These are phyloP conservation scores for Plantago coronopus DNA, from an alignment of 305 asterid genomes.

Conservation along the genomic window DNA sequence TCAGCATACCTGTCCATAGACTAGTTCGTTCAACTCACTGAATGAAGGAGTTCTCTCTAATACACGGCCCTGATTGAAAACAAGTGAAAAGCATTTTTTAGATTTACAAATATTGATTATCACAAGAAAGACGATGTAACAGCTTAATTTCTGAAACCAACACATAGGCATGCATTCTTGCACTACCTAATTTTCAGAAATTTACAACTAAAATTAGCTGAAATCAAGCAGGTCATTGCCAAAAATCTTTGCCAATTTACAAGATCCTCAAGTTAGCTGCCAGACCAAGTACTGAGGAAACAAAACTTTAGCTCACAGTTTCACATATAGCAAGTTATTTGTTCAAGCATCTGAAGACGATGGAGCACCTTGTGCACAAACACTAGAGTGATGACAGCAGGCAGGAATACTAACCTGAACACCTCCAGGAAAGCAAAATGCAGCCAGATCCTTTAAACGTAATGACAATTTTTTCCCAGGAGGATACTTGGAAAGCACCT, in stretches of 20 bases:
- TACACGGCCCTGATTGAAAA: constrained; percentile 63
- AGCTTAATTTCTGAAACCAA: too few species aligned
- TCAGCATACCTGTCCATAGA: constrained; percentile 80
- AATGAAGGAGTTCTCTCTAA: constrained; percentile 86
- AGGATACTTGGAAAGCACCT: constrained; percentile 89
- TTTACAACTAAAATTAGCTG: too few species aligned
- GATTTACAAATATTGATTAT: constrained; percentile 18
- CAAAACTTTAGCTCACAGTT: neutral
- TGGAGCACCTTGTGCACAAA: constrained; percentile 9
- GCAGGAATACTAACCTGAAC: constrained; percentile 58
- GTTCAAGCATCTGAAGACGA: neutral
- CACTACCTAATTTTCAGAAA: too few species aligned
- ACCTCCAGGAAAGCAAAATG: constrained; percentile 94
- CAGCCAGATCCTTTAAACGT: constrained; percentile 74
- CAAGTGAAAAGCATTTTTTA: constrained; percentile 15
- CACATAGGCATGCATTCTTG: too few species aligned
- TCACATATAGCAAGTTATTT: neutral
- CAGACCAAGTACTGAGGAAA: neutral
- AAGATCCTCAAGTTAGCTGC: too few species aligned
- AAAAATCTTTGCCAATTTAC: too few species aligned
- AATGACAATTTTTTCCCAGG: constrained; percentile 69
- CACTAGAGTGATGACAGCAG: constrained; percentile 9
- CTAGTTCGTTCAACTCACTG: constrained; percentile 81
- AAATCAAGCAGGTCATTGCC: too few species aligned
- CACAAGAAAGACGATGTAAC: neutral